Percentiles rank a stretch among this genome's conserved stretches.
Evolutionary conservation across 2,329 filamentous ascomycete genomes (phyloP).

Genomic region (Arthrobotrys musiformis): DNA sequence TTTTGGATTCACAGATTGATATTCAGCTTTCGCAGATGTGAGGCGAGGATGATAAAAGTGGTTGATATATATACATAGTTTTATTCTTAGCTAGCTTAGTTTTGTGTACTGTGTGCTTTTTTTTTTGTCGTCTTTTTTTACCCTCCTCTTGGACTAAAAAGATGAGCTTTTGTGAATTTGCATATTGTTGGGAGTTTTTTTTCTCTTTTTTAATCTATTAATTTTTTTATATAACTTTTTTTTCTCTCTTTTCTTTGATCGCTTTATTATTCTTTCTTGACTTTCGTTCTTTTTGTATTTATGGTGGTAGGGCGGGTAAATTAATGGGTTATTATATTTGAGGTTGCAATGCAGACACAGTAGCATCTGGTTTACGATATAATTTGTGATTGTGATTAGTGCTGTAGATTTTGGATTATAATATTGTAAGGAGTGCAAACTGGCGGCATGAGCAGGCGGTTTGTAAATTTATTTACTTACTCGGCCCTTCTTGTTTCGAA

Average conservation of each 20-base stretch:
- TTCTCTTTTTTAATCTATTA: constrained; percentile 5
- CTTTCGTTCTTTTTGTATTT: too few species aligned
- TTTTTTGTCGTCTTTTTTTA: not conserved
- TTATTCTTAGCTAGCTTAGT: not conserved
- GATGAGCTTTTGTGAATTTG: constrained; percentile 19
- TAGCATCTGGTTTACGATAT: too few species aligned
- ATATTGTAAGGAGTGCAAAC: too few species aligned
- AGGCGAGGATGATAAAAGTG: constrained; percentile 59
- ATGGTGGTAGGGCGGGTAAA: too few species aligned
- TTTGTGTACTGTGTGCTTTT: constrained; percentile 6
- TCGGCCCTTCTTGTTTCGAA: too few species aligned
- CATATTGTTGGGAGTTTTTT: constrained; percentile 42
- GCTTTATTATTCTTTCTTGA: not conserved
- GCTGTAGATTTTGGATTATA: too few species aligned
- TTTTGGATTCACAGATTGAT: constrained; percentile 94
- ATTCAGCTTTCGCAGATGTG: constrained; percentile 92
- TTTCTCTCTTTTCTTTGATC: constrained; percentile 11
- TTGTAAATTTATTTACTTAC: too few species aligned
- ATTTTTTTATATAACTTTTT: not conserved
- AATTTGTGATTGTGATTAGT: not conserved
- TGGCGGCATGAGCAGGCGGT: too few species aligned
- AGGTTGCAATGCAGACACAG: too few species aligned
- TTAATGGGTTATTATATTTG: too few species aligned
- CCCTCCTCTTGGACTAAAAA: not conserved
- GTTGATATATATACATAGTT: constrained; percentile 23